phyloP scores from a whole-genome alignment of 2,329 filamentous ascomycete genomes.

The Nigrograna mackinnonii region DNA sequence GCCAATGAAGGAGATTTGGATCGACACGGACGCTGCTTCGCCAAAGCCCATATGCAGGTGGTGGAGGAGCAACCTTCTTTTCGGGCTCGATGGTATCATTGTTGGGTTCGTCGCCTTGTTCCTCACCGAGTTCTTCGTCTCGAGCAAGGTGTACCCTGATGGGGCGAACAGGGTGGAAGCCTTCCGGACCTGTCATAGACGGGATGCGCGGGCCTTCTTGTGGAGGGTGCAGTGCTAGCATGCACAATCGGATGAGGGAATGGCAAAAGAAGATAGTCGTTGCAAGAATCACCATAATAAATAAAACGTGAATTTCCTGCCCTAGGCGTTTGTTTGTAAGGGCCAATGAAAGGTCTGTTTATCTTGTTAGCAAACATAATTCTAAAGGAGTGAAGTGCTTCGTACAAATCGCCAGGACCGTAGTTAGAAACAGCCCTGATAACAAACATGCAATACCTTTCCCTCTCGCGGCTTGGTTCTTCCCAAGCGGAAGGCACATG shows the following conservation, averaged over 20 bases:
- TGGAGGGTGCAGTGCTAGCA: slow-evolving; percentile 61
- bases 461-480: slow-evolving; percentile 29
- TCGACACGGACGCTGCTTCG: slow-evolving; percentile 80
- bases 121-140: slow-evolving; percentile 68
- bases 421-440: slow-evolving; percentile 64
- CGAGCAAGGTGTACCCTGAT: slow-evolving; percentile 76
- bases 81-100: slow-evolving; percentile 14
- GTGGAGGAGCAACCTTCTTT: slow-evolving; percentile 47
- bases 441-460: slow-evolving; percentile 57
- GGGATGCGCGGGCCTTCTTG: slow-evolving; percentile 36
- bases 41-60: slow-evolving; percentile 87
- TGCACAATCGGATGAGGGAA: slow-evolving; percentile 72
- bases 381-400: slow-evolving; percentile 4
- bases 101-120: slow-evolving; percentile 39
- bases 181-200: slow-evolving; percentile 59
- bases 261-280: slow-evolving; percentile 82
- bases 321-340: slow-evolving; percentile 66
- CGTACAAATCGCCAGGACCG: slow-evolving; percentile 69
- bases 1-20: slow-evolving; percentile 81
- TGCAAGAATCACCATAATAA: slow-evolving; percentile 76
- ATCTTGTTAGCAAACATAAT: slow-evolving; percentile 5
- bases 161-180: slow-evolving; percentile 72
- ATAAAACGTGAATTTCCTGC: slow-evolving; percentile 76
- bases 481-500: slow-evolving; percentile 21
- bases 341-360: slow-evolving; percentile 71